A percentile compares a stretch with the other conserved stretches of the same genome.
Evolutionary conservation across 2,329 filamentous ascomycete species (phyloP).

Genomic region (Nothophaeocryptopus gaeumannii): DNA sequence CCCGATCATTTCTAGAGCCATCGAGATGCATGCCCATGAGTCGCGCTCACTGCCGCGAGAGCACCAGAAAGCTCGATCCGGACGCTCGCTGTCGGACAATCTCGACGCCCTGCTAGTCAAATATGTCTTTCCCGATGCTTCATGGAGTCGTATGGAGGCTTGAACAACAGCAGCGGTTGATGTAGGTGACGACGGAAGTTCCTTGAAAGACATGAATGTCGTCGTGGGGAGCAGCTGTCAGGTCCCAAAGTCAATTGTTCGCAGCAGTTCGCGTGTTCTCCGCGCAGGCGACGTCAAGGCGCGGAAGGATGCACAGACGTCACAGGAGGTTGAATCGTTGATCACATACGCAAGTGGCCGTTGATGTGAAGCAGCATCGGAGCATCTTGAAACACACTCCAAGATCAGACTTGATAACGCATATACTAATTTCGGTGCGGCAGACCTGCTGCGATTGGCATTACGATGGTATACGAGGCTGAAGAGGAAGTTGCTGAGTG

Average conservation of each 20-base stretch:
- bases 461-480: too few relatives aligned
- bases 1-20: conserved; percentile 8
- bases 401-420: too few relatives aligned
- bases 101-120: background rate
- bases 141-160: background rate
- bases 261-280: conserved; percentile 2
- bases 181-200: background rate
- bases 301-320: background rate
- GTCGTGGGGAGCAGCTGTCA: conserved; percentile 7
- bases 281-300: conserved; percentile 1
- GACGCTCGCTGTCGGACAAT: background rate
- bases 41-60: conserved; percentile 4
- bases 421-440: too few relatives aligned
- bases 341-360: conserved; percentile 19
- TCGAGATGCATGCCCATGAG: conserved; percentile 15
- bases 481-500: too few relatives aligned
- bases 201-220: background rate
- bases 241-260: conserved; percentile 11
- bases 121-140: background rate
- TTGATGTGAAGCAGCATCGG: background rate
- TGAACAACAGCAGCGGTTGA: conserved; percentile 5
- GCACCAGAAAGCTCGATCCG: background rate
- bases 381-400: too few relatives aligned
- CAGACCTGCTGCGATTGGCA: too few relatives aligned
- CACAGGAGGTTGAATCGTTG: conserved; percentile 7